Percentiles rank a stretch among this genome's conserved stretches.
Conservation (phyloP, 176 grass and related monocot species). For the Eragrostis curvula region DNA sequence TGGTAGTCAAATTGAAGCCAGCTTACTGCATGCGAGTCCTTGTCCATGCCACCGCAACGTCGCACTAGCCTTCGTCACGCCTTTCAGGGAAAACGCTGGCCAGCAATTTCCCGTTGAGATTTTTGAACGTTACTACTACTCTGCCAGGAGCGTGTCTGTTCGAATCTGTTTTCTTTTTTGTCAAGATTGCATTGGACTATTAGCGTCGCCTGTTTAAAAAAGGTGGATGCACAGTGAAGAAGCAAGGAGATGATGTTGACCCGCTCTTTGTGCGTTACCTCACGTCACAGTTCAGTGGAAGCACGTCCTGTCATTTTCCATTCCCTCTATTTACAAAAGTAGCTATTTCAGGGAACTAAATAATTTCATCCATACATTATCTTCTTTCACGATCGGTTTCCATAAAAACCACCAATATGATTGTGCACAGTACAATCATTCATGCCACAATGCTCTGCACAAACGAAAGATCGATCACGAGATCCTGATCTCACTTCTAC, state of each 20-base stretch:
- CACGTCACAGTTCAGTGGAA: constrained; percentile 1
- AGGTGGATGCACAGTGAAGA: background rate
- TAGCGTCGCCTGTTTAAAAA: background rate
- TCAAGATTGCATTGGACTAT: background rate
- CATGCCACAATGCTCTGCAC: background rate
- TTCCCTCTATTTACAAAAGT: background rate
- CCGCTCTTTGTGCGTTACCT: background rate
- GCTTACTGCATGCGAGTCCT: background rate
- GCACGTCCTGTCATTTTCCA: background rate
- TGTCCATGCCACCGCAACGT: background rate
- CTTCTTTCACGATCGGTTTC: background rate
- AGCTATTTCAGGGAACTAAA: background rate
- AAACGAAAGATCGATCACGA: background rate
- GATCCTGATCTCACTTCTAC: background rate
- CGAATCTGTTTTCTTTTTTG: background rate
- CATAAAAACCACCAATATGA: background rate
- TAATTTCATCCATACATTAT: background rate
- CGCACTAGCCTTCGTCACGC: background rate
- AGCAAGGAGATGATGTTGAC: background rate
- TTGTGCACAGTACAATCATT: background rate
- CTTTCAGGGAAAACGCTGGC: constrained; percentile 17
- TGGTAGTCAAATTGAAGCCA: constrained; percentile 2
- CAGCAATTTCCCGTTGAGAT: background rate
- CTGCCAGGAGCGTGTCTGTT: background rate
- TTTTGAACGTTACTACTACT: background rate